Base-by-base conservation (phyloP, 352 stramenopile genomes). In the Globisporangium spiculum region DNA sequence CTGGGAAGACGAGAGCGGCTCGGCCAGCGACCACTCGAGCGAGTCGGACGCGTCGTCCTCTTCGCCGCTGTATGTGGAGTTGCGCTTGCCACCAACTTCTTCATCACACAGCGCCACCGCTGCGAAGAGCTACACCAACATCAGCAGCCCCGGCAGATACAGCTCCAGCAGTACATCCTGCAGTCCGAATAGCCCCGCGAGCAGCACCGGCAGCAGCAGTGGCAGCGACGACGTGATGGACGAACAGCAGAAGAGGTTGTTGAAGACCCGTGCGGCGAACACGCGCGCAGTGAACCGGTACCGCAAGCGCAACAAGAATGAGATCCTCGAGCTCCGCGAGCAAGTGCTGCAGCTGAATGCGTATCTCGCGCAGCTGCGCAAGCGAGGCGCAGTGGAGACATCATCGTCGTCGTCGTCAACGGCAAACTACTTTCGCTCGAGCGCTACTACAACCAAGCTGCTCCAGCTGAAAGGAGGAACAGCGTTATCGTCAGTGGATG, bases 201-300 rank as follows among this genome's bases (percentile, higher is more conserved):
- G 27, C 44, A 24, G n/a, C 12, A 41, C 10, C 41, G 20, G 4
- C 1, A 46, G 44, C 44, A 54, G 44, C 10, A 24, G 26, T 24
- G 34, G 24, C 26, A 46, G 34, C 22, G 41, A 55, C 24, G 36
- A 65, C 60, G 7, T 54, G 3, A 16, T 24, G 1, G 38, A 27
- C 8, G 26, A 57, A 18, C 22, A 54, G 9, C 58, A 53, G 14
- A 53, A 53, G 26, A 56, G 30, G 9, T 7, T 57, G 16, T 44
- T 57, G 1, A 60, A 54, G 18, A 68, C n/a, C 22, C 63, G 63
- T 12, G 63, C 54, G 8, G 24, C 56, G 14, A 68, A 68, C 54
- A 68, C 63, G 63, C 54, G 55, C 26, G 63, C 63, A 20, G 63
- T 68, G 4, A 61, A 54, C n/a, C 63, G 63, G 14, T 68, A 68